These are phyloP conservation scores for Aquilaria agallochum DNA, from an alignment of 441 rosid species.

Conservation along the genomic window DNA sequence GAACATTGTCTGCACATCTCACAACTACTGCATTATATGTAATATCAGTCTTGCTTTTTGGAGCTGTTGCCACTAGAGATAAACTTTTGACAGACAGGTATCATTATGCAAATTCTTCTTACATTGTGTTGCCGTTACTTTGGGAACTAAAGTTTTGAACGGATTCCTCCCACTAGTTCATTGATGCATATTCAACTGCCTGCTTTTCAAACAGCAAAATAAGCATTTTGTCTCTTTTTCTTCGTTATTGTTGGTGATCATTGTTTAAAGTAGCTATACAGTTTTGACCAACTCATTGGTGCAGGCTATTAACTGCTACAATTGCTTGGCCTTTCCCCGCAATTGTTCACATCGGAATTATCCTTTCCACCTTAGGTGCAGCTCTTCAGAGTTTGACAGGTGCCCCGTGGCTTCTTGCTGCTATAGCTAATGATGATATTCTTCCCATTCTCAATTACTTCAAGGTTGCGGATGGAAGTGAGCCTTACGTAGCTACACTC, in stretches of 20 bases:
- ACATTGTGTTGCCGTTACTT: too few species aligned
- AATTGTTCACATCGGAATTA: slow-evolving; percentile 83
- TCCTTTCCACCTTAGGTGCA: slow-evolving; percentile 97
- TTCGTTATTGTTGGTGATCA: too few species aligned
- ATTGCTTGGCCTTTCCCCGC: slow-evolving; percentile 97
- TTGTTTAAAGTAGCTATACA: too few species aligned
- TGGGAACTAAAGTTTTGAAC: too few species aligned
- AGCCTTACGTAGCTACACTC: slow-evolving; percentile 88
- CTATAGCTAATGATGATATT: slow-evolving; percentile 99
- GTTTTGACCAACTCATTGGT: slow-evolving; percentile 14
- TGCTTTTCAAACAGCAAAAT: neutral
- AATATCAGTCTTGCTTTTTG: slow-evolving; percentile 73
- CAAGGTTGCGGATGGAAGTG: slow-evolving; percentile 83
- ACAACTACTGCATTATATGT: slow-evolving; percentile 73
- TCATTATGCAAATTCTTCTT: slow-evolving; percentile 2
- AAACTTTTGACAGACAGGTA: slow-evolving; percentile 97
- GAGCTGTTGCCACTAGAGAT: slow-evolving; percentile 88
- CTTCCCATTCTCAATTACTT: slow-evolving; percentile 95
- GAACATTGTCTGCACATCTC: slow-evolving; percentile 95
- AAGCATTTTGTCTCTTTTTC: too few species aligned
- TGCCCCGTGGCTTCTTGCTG: slow-evolving; percentile 97
- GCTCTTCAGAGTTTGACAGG: slow-evolving; percentile 99
- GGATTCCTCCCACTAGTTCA: slow-evolving; percentile 5
- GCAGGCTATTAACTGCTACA: slow-evolving; percentile 96
- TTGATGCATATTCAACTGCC: neutral